Conservation (phyloP, 345 rosid species). For the Litchi chinensis region DNA sequence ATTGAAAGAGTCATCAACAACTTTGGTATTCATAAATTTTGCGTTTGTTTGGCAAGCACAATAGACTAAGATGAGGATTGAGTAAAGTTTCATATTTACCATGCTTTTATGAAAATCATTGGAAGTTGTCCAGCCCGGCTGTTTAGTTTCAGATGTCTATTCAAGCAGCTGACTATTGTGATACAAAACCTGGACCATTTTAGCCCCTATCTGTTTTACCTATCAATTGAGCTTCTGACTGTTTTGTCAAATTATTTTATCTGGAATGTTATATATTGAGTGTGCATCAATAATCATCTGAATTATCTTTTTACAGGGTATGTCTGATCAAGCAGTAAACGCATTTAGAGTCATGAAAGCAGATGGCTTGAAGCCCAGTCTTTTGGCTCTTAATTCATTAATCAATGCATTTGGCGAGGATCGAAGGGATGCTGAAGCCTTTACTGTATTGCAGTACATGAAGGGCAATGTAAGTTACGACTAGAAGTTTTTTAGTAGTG, state of each 20-base stretch:
- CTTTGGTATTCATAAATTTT: not conserved
- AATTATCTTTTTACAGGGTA: conserved; percentile 61
- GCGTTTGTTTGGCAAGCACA: not conserved
- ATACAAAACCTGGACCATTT: not conserved
- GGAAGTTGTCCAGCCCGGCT: not conserved
- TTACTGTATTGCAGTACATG: conserved; percentile 90
- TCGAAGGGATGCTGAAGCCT: conserved; percentile 89
- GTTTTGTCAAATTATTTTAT: not conserved
- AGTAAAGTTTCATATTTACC: not conserved
- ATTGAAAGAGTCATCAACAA: not conserved
- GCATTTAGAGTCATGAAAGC: conserved; percentile 84
- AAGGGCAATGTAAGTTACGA: conserved; percentile 70
- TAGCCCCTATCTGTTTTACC: not conserved
- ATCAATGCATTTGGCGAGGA: conserved; percentile 98
- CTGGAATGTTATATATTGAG: no score
- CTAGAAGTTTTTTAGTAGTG: not conserved
- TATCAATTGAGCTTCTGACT: not conserved
- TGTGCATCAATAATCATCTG: conserved; percentile 1
- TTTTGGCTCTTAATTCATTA: conserved; percentile 85
- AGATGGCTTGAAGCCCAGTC: conserved; percentile 86
- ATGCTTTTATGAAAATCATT: not conserved
- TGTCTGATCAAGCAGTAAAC: conserved; percentile 88
- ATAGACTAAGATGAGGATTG: not conserved
- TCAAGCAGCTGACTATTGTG: not conserved
- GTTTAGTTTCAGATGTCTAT: conserved; percentile 4